Conservation (phyloP, 2,329 filamentous ascomycete species). For the Colletotrichum paranaense region DNA sequence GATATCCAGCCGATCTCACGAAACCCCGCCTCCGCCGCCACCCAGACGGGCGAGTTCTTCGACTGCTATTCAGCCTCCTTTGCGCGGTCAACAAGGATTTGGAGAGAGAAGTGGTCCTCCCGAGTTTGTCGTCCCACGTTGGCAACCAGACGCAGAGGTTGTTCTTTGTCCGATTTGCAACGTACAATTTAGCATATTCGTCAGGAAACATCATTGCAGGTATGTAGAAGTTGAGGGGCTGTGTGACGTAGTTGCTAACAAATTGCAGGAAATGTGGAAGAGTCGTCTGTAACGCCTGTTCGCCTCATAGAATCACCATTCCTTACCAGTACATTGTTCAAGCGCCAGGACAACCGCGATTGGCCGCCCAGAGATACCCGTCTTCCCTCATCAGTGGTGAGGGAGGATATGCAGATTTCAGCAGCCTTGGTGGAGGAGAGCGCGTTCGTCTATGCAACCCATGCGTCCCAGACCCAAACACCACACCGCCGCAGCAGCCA, state of each 20-base stretch:
- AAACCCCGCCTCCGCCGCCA: conserved; percentile 29
- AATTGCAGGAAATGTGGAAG: conserved; percentile 82
- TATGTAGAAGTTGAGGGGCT: conserved; percentile 49
- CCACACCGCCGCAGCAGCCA: conserved; percentile 62
- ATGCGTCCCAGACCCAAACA: conserved; percentile 72
- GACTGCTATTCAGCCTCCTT: neutral
- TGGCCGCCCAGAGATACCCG: conserved; percentile 49
- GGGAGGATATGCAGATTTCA: conserved; percentile 55
- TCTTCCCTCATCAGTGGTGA: conserved; percentile 53
- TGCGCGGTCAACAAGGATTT: conserved; percentile 14
- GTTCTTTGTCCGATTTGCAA: conserved; percentile 87
- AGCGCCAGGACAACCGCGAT: conserved; percentile 63
- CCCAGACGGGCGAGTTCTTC: conserved; percentile 22
- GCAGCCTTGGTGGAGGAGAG: conserved; percentile 64
- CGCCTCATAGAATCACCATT: conserved; percentile 94
- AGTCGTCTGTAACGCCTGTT: conserved; percentile 90
- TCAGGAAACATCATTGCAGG: conserved; percentile 94
- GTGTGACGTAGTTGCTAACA: conserved; percentile 7
- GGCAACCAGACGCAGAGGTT: conserved; percentile 90
- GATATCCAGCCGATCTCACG: conserved; percentile 2
- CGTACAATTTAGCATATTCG: conserved; percentile 83
- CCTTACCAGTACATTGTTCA: conserved; percentile 93
- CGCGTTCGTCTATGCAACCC: conserved; percentile 71
- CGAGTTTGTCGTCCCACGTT: conserved; percentile 74
- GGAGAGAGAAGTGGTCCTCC: conserved; percentile 33